Evolutionary conservation across 441 rosid species (phyloP).

Genomic region (Corymbia citriodora): DNA sequence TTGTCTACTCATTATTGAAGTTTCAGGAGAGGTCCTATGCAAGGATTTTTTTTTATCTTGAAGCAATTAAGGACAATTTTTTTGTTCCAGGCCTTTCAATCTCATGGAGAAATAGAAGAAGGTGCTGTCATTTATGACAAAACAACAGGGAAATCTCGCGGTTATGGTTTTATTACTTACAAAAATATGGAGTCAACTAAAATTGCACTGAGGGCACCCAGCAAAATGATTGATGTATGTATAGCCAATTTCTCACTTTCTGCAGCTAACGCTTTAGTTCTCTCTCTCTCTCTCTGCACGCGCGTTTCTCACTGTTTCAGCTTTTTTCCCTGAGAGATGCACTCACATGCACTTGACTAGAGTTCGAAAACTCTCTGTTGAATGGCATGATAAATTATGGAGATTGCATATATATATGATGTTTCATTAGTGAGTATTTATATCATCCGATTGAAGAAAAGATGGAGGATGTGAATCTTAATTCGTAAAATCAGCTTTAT

Average conservation of each 20-base stretch:
- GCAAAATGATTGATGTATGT: conserved; percentile 55
- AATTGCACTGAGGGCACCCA: conserved; percentile 46
- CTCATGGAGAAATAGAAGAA: conserved; percentile 76
- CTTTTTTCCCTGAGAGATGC: neutral
- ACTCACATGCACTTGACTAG: neutral
- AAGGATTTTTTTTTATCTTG: neutral
- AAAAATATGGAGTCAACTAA: conserved; percentile 72
- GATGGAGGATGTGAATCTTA: neutral
- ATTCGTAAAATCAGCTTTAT: neutral
- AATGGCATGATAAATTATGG: neutral
- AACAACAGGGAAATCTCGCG: conserved; percentile 72
- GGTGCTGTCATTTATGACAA: conserved; percentile 79
- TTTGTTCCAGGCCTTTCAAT: conserved; percentile 44
- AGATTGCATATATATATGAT: neutral
- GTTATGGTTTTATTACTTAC: conserved; percentile 78
- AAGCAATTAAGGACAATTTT: neutral
- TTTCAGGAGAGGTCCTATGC: neutral
- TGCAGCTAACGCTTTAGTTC: neutral
- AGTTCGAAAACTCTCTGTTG: neutral
- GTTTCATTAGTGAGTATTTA: neutral
- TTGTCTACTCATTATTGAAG: neutral
- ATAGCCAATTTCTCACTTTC: neutral
- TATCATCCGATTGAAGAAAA: neutral
- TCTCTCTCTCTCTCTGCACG: neutral
- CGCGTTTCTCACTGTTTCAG: neutral